These are phyloP conservation scores for Trichocomaceae sp. DNA, from an alignment of 2,329 filamentous ascomycete species.

Conservation along the genomic window DNA sequence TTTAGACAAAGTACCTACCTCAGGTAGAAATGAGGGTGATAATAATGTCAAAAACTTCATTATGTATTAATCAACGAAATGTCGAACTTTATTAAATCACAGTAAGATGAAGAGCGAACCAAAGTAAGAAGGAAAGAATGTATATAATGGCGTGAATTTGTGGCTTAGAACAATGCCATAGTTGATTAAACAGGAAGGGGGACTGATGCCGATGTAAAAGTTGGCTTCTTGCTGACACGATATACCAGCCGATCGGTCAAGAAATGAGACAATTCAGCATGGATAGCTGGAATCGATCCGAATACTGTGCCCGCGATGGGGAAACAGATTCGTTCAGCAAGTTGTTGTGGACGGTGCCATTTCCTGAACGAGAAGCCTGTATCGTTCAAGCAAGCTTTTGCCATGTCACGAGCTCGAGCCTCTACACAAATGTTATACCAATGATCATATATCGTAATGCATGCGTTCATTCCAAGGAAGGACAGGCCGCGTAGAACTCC, in stretches of 20 bases:
- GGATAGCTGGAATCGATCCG: constrained; percentile 60
- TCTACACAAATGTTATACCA: constrained; percentile 59
- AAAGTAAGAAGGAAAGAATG: no score
- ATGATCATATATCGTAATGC: constrained; percentile 60
- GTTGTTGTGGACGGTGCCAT: constrained; percentile 52
- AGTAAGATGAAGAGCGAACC: no score
- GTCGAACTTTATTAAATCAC: no score
- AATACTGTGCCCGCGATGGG: constrained; percentile 63
- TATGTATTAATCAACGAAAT: no score
- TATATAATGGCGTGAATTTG: no score
- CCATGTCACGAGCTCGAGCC: constrained; percentile 60
- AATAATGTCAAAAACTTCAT: no score
- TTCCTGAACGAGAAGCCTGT: constrained; percentile 55
- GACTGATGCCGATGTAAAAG: constrained; percentile 18
- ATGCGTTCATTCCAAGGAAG: constrained; percentile 57
- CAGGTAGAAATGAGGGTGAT: no score
- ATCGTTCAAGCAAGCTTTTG: constrained; percentile 55
- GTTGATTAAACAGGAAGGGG: constrained; percentile 9
- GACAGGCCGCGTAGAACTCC: constrained; percentile 55
- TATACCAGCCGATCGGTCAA: constrained; percentile 65
- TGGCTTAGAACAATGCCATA: no score
- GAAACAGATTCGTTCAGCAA: constrained; percentile 58
- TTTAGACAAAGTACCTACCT: no score
- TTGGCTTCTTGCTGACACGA: constrained; percentile 63
- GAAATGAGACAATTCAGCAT: constrained; percentile 63